Conservation (phyloP, 768 basidiomycete genomes). For the Kwoniella mangroviensis region DNA sequence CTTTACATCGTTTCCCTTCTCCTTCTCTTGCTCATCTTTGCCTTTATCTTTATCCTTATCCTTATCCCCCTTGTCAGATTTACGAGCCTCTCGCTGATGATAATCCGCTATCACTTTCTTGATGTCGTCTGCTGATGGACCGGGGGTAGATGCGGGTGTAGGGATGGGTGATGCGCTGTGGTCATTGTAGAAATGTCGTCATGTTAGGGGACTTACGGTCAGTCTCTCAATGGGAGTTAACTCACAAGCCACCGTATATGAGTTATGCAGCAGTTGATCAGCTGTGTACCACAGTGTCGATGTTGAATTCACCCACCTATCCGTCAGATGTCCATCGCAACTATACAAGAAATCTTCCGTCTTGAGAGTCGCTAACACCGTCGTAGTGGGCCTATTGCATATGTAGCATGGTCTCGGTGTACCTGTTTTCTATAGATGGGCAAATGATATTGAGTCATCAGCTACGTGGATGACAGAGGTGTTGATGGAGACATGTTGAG, state of each 20-base stretch:
- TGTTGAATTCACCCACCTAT: slow-evolving; percentile 67
- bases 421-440: slow-evolving; percentile 67
- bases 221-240: background rate
- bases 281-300: slow-evolving; percentile 27
- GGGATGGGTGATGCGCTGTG: slow-evolving; percentile 45
- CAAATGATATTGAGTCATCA: background rate
- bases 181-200: background rate
- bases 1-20: slow-evolving; percentile 48
- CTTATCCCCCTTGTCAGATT: slow-evolving; percentile 49
- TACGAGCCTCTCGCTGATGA: slow-evolving; percentile 78
- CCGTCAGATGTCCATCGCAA: slow-evolving; percentile 78
- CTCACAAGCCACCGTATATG: slow-evolving; percentile 27
- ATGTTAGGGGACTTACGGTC: background rate
- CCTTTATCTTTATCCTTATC: slow-evolving; percentile 26
- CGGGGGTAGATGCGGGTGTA: slow-evolving; percentile 59
- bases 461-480: background rate
- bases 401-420: slow-evolving; percentile 70
- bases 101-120: slow-evolving; percentile 64
- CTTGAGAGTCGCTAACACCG: slow-evolving; percentile 81
- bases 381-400: slow-evolving; percentile 76
- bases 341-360: slow-evolving; percentile 84
- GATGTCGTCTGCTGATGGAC: slow-evolving; percentile 55
- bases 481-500: background rate
- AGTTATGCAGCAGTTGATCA: too few species aligned
- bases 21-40: slow-evolving; percentile 32